Conservation (phyloP, 306 rosid genomes). For the Sophora flavescens region DNA sequence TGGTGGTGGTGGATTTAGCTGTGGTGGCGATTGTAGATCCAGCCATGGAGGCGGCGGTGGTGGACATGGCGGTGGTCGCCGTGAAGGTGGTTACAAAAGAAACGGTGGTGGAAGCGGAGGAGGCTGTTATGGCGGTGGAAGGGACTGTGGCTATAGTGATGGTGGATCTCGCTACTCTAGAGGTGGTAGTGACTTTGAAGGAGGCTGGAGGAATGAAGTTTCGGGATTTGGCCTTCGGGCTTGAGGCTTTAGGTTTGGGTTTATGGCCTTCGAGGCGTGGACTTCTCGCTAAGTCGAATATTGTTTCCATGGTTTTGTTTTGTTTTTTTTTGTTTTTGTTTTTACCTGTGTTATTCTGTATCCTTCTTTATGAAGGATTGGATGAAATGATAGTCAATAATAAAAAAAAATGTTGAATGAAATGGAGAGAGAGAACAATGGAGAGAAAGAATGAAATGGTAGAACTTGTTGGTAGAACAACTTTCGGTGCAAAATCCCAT, state of each 20-base stretch:
- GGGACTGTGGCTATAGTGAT: conserved; percentile 40
- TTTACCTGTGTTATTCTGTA: conserved; percentile 43
- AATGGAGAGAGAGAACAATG: no score
- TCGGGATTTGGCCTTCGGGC: not conserved
- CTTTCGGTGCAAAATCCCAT: no score
- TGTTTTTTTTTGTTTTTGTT: no score
- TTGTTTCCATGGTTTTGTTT: conserved; percentile 35
- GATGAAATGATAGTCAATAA: conserved; percentile 17
- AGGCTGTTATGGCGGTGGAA: not conserved
- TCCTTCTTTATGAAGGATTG: conserved; percentile 30
- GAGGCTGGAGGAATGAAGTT: conserved; percentile 67
- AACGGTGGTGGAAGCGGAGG: not conserved
- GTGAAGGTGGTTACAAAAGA: conserved; percentile 45
- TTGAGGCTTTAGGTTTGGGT: not conserved
- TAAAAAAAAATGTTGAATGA: no score
- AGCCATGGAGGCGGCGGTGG: conserved; percentile 6
- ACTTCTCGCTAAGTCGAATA: no score
- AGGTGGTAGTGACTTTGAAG: conserved; percentile 57
- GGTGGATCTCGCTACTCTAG: conserved; percentile 58
- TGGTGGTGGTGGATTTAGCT: conserved; percentile 47
- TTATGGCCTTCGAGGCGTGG: no score
- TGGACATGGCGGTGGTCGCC: no score
- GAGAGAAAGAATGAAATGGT: no score
- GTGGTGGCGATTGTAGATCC: conserved; percentile 42
- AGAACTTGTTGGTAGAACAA: no score